These are phyloP conservation scores for Adansonia rubrostipa DNA, from an alignment of 441 rosid species.

Conservation along the genomic window DNA sequence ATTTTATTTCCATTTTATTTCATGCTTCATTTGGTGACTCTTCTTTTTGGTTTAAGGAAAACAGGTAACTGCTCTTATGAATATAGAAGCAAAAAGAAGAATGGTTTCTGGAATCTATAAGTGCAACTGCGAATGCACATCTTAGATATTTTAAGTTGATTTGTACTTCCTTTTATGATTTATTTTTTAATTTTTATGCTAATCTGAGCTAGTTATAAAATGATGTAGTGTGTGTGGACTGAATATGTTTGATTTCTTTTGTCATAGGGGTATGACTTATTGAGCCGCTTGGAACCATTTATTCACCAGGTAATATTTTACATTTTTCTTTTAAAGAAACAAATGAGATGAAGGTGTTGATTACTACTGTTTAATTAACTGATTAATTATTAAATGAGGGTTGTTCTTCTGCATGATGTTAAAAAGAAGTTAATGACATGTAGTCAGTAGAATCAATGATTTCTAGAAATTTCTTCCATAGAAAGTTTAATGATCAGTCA, in stretches of 20 bases:
- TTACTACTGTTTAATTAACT: background rate
- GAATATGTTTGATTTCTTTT: slow-evolving; percentile 27
- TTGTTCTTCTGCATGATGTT: background rate
- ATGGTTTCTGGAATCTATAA: slow-evolving; percentile 89
- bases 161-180: slow-evolving; percentile 27
- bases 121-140: slow-evolving; percentile 93
- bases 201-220: background rate
- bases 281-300: slow-evolving; percentile 82
- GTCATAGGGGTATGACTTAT: slow-evolving; percentile 72
- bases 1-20: slow-evolving; percentile 18
- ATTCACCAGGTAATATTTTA: slow-evolving; percentile 69
- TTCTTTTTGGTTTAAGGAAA: slow-evolving; percentile 60
- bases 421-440: slow-evolving; percentile 11
- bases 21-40: slow-evolving; percentile 32
- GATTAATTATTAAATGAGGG: background rate
- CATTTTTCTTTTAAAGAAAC: background rate
- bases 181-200: slow-evolving; percentile 19
- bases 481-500: no score
- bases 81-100: no score
- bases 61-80: slow-evolving; percentile 83
- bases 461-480: background rate
- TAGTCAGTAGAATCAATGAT: background rate
- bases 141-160: slow-evolving; percentile 91
- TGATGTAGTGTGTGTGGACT: slow-evolving; percentile 12
- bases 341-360: background rate